Evolutionary conservation across 805 yeast species (phyloP).

Genomic region (Nadsonia fulvescens): DNA sequence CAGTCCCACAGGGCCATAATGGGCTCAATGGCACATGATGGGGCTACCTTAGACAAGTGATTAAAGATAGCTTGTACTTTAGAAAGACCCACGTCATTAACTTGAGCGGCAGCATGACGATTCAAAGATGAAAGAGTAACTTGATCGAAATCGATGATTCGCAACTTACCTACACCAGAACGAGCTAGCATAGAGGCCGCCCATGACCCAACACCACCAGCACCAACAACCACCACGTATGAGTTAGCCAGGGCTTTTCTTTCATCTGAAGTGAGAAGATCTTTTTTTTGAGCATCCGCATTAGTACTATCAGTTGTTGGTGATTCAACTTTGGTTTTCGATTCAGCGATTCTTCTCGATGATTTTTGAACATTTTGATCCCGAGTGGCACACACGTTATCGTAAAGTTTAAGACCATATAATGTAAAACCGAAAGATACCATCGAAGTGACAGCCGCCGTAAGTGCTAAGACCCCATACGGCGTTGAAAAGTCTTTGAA

Average conservation of each 20-base stretch:
- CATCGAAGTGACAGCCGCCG: no score
- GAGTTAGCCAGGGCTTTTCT: no score
- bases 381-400: conserved; percentile 39
- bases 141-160: conserved; percentile 89
- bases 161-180: conserved; percentile 66
- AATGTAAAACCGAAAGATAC: no score
- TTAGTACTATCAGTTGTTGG: no score
- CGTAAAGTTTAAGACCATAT: no score
- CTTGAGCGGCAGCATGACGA: conserved; percentile 87
- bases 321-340: no score
- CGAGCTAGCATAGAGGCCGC: conserved; percentile 80
- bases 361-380: no score
- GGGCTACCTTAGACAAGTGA: conserved; percentile 62
- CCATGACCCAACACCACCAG: conserved; percentile 99
- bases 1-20: conserved; percentile 61
- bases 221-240: conserved; percentile 68
- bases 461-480: no score
- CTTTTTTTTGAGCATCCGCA: no score
- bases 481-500: no score
- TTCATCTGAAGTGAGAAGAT: no score
- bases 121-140: conserved; percentile 82
- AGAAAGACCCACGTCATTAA: conserved; percentile 80
- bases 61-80: conserved; percentile 65
- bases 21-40: conserved; percentile 82
- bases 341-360: no score